Percentiles rank a stretch among this genome's conserved stretches.
phyloP scores from a whole-genome alignment of 1,139 yeast genomes.

The Zygosaccharomyces sapae region DNA sequence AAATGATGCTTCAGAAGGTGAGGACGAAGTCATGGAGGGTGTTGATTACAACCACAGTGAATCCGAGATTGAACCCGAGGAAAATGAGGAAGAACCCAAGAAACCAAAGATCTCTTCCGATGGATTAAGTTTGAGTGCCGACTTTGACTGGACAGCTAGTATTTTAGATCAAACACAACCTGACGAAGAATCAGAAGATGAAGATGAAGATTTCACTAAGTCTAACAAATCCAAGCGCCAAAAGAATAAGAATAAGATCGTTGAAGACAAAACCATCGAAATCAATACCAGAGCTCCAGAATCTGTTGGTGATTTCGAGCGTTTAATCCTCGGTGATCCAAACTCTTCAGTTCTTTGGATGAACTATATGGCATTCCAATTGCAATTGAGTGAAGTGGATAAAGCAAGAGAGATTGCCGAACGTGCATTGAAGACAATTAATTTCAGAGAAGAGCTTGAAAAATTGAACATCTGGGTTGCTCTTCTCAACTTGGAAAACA shows the following conservation, averaged over 20 bases:
- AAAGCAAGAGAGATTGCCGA: slow-evolving; percentile 91
- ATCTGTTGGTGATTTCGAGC: slow-evolving; percentile 85
- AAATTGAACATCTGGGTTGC: slow-evolving; percentile 96
- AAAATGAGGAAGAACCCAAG: slow-evolving; percentile 18
- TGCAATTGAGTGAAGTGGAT: slow-evolving; percentile 88
- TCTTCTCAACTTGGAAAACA: slow-evolving; percentile 83
- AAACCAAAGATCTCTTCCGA: slow-evolving; percentile 31
- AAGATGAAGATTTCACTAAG: slow-evolving; percentile 50
- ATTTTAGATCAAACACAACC: slow-evolving; percentile 75
- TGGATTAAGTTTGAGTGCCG: slow-evolving; percentile 70
- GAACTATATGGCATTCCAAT: slow-evolving; percentile 97
- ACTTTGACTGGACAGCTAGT: slow-evolving; percentile 93
- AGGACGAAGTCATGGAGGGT: slow-evolving; percentile 31
- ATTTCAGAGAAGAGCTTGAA: slow-evolving; percentile 88
- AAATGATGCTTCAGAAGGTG: slow-evolving; percentile 29
- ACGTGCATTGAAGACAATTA: slow-evolving; percentile 86
- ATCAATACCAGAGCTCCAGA: slow-evolving; percentile 83
- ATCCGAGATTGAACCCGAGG: slow-evolving; percentile 24
- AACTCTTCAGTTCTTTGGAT: slow-evolving; percentile 94
- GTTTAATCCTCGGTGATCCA: slow-evolving; percentile 85
- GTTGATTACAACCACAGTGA: slow-evolving; percentile 22
- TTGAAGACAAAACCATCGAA: slow-evolving; percentile 81
- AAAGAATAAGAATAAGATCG: slow-evolving; percentile 46
- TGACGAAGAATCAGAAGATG: slow-evolving; percentile 50
- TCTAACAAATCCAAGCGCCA: slow-evolving; percentile 41